phyloP scores from a whole-genome alignment of 192 early-diverging fungal species.

The Chytriomyces sp. region DNA sequence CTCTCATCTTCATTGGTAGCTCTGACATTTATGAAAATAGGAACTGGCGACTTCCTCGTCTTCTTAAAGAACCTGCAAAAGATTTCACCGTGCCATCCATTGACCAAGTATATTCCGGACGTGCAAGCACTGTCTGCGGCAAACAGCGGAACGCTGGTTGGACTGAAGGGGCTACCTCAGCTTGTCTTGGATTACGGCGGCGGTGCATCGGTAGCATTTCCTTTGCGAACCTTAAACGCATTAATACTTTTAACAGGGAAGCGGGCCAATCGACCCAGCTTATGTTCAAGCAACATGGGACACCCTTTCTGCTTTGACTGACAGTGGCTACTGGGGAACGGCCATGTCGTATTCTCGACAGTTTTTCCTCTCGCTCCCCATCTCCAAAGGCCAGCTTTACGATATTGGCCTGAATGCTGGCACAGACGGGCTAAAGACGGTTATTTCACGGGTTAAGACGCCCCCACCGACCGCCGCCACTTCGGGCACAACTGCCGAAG shows the following conservation, averaged over 20 bases:
- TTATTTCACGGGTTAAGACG: background rate
- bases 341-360: conserved; percentile 12
- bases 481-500: background rate
- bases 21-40: background rate
- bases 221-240: background rate
- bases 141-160: background rate
- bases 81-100: conserved; percentile 1
- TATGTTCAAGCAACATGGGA: conserved; percentile 23
- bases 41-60: conserved; percentile 6
- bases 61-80: conserved; percentile 8
- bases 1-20: background rate
- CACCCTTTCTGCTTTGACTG: background rate
- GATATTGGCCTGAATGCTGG: conserved; percentile 21
- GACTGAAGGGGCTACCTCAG: background rate
- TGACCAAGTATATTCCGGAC: conserved; percentile 13
- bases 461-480: background rate
- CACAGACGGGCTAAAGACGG: background rate
- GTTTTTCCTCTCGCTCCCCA: conserved; percentile 8
- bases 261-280: conserved; percentile 7
- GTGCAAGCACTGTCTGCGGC: background rate
- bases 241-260: background rate
- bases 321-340: conserved; percentile 9
- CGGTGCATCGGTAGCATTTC: background rate
- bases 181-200: conserved; percentile 5
- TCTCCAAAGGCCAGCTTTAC: conserved; percentile 18